phyloP scores from a whole-genome alignment of 345 rosid species.

The Isatis tinctoria region DNA sequence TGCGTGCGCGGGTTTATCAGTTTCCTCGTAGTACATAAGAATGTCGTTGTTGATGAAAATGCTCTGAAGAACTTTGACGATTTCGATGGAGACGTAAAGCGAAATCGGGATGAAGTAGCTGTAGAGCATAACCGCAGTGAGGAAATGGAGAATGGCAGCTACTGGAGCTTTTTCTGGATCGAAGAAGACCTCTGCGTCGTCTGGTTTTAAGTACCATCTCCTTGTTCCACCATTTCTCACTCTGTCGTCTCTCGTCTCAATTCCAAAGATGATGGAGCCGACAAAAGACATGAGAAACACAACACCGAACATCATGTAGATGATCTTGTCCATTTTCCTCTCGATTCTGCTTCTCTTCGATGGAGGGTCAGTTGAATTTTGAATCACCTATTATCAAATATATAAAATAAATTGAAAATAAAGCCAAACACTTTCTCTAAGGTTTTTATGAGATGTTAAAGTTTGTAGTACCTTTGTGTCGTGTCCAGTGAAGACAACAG shows the following conservation, averaged over 20 bases:
- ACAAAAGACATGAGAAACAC: constrained; percentile 60
- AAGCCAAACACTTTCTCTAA: neutral
- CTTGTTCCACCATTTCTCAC: constrained; percentile 46
- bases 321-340: constrained; percentile 73
- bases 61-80: constrained; percentile 92
- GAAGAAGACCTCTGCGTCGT: constrained; percentile 57
- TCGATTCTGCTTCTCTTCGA: constrained; percentile 94
- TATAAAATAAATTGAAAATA: neutral
- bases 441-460: neutral
- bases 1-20: constrained; percentile 86
- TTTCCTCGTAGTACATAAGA: constrained; percentile 79
- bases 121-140: constrained; percentile 85
- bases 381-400: constrained; percentile 52
- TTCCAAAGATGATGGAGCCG: constrained; percentile 75
- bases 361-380: constrained; percentile 87
- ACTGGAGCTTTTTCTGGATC: constrained; percentile 54
- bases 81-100: constrained; percentile 85
- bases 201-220: constrained; percentile 98
- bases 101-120: constrained; percentile 92
- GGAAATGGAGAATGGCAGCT: constrained; percentile 67
- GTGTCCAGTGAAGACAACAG: constrained; percentile 78
- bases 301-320: constrained; percentile 62
- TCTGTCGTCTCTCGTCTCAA: constrained; percentile 60
- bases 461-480: constrained; percentile 52
- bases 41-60: constrained; percentile 79